phyloP scores from a whole-genome alignment of 441 rosid genomes.

The Breynia disticha region DNA sequence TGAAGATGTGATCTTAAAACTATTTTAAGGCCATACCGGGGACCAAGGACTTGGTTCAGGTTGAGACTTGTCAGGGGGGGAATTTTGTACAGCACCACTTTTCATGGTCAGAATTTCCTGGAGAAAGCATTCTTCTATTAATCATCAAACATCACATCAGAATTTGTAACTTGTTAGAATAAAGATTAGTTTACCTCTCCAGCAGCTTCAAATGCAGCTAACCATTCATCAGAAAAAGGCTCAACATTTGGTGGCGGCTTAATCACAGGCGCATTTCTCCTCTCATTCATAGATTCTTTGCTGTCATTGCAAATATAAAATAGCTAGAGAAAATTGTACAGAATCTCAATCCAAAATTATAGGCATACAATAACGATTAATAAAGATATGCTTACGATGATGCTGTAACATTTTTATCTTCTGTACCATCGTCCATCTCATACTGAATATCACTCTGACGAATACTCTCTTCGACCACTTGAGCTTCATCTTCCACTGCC shows the following conservation, averaged over 20 bases:
- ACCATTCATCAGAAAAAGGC: slow-evolving; percentile 96
- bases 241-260: slow-evolving; percentile 52
- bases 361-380: not conserved
- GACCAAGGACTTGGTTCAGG: slow-evolving; percentile 93
- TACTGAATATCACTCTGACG: slow-evolving; percentile 16
- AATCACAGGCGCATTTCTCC: slow-evolving; percentile 29
- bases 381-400: slow-evolving; percentile 33
- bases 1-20: not conserved
- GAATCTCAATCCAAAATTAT: not conserved
- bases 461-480: slow-evolving; percentile 12
- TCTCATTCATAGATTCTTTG: slow-evolving; percentile 31
- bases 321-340: not conserved
- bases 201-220: slow-evolving; percentile 88
- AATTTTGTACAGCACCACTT: slow-evolving; percentile 81
- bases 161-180: not conserved
- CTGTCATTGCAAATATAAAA: slow-evolving; percentile 22
- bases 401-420: slow-evolving; percentile 21
- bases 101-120: slow-evolving; percentile 78
- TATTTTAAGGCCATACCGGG: slow-evolving; percentile 44
- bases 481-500: slow-evolving; percentile 22
- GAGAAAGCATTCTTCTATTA: slow-evolving; percentile 12
- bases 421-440: slow-evolving; percentile 15
- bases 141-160: not conserved
- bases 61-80: slow-evolving; percentile 66
- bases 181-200: slow-evolving; percentile 67